Evolutionary conservation across 306 rosid genomes (phyloP).

Genomic region (Sphenostylis stenocarpa): DNA sequence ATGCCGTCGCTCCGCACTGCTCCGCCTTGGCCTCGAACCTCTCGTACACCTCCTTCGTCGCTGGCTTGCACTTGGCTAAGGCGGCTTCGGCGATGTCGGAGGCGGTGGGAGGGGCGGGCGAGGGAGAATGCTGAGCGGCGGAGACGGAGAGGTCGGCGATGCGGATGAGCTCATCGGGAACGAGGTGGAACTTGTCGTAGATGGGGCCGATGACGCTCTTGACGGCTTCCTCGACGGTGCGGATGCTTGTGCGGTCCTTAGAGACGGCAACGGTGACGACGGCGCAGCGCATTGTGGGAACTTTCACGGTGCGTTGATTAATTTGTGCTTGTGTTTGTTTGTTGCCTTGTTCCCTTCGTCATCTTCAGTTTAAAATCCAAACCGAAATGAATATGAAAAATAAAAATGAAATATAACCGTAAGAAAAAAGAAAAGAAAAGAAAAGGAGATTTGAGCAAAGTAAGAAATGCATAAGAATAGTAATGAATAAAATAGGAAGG

Average conservation of each 20-base stretch:
- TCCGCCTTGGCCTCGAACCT: neutral
- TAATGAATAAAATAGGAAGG: neutral
- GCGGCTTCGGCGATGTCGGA: constrained; percentile 46
- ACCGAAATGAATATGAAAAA: neutral
- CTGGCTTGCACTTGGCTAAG: constrained; percentile 56
- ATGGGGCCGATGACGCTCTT: constrained; percentile 30
- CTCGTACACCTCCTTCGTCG: constrained; percentile 8
- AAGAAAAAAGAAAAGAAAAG: too few species aligned
- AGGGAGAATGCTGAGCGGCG: constrained; percentile 44
- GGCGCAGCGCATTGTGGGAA: constrained; percentile 24
- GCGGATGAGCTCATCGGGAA: constrained; percentile 41
- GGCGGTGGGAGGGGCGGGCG: constrained; percentile 46
- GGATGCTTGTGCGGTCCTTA: constrained; percentile 29
- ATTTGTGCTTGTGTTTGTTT: neutral
- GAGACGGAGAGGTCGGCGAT: constrained; percentile 36
- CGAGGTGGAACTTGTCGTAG: constrained; percentile 31
- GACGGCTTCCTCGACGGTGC: constrained; percentile 32
- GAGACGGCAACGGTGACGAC: too few species aligned
- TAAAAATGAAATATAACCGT: neutral
- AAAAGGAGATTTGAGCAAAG: neutral
- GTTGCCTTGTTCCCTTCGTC: neutral
- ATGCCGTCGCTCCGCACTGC: neutral
- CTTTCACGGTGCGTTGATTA: neutral
- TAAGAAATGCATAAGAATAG: neutral
- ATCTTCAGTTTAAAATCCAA: neutral